phyloP scores from a whole-genome alignment of 2,329 filamentous ascomycete species.

The Triangularia setosa region DNA sequence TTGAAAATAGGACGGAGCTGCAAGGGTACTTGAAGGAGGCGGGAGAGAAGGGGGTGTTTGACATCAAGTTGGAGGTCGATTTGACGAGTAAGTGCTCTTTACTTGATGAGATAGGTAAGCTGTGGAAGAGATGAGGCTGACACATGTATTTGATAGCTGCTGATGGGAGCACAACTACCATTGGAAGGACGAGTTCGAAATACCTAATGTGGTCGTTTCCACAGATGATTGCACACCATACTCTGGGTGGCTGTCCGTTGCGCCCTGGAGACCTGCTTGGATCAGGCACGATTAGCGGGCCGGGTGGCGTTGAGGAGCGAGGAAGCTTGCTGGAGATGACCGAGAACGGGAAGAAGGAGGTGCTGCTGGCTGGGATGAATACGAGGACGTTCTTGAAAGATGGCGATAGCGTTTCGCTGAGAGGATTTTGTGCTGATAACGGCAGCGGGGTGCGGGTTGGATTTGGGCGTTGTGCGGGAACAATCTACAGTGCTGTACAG shows the following conservation, averaged over 20 bases:
- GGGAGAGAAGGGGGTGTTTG: conserved; percentile 55
- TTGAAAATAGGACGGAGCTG: conserved; percentile 33
- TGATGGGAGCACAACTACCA: conserved; percentile 49
- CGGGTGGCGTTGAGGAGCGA: conserved; percentile 32
- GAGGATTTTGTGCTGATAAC: conserved; percentile 34
- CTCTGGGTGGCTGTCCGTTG: conserved; percentile 71
- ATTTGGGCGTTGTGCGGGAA: conserved; percentile 39
- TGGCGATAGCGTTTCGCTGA: conserved; percentile 41
- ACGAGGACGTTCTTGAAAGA: conserved; percentile 43
- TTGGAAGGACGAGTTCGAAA: conserved; percentile 58
- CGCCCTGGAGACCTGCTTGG: conserved; percentile 71
- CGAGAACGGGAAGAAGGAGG: conserved; percentile 41
- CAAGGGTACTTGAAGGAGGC: conserved; percentile 55
- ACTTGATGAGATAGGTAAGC: not conserved
- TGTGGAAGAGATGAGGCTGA: not conserved
- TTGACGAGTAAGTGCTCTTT: conserved; percentile 46
- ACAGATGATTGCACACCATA: conserved; percentile 79
- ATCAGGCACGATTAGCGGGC: conserved; percentile 67
- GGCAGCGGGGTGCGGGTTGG: conserved; percentile 35
- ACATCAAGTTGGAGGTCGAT: conserved; percentile 67
- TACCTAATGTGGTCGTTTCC: conserved; percentile 78
- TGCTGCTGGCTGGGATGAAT: conserved; percentile 39
- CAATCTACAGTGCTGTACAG: conserved; percentile 15
- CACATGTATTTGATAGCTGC: conserved; percentile 31
- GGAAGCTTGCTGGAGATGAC: conserved; percentile 46